These are phyloP conservation scores for Colletotrichum trifolii DNA, from an alignment of 2,329 filamentous ascomycete species.

Conservation along the genomic window DNA sequence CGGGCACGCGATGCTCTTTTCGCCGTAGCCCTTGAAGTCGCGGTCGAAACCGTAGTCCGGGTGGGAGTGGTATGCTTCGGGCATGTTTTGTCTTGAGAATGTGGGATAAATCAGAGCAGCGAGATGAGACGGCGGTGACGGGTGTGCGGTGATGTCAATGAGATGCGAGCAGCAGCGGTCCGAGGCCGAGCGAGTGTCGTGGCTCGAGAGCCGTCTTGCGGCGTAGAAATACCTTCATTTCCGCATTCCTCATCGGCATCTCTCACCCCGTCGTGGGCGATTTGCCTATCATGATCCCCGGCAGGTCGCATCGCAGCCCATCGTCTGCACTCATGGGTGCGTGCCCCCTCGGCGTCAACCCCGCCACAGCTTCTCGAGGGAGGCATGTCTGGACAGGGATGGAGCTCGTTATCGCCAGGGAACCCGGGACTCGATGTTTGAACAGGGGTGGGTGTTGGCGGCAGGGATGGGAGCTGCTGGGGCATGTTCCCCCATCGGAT, in stretches of 20 bases:
- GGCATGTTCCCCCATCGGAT: slow-evolving; percentile 1
- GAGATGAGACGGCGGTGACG: not conserved
- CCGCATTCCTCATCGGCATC: slow-evolving; percentile 8
- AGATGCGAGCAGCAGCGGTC: not conserved
- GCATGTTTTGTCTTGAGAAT: slow-evolving; percentile 37
- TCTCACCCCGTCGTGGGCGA: not conserved
- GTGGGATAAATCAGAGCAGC: not conserved
- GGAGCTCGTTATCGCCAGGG: slow-evolving; percentile 6
- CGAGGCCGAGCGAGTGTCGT: not conserved
- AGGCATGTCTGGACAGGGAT: not conserved
- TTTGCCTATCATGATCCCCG: not conserved
- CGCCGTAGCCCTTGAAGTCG: slow-evolving; percentile 54
- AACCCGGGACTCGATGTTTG: not conserved
- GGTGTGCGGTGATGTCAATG: not conserved
- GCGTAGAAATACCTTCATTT: slow-evolving; percentile 4
- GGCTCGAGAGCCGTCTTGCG: not conserved
- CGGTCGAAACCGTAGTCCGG: slow-evolving; percentile 45
- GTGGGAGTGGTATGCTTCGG: slow-evolving; percentile 42
- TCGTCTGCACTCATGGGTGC: slow-evolving; percentile 3
- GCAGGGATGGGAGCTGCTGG: not conserved
- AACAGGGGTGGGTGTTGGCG: not conserved
- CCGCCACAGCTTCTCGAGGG: not conserved
- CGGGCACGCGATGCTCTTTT: slow-evolving; percentile 47
- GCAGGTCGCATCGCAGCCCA: not conserved
- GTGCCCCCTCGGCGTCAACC: not conserved